Evolutionary conservation across 108 stramenopile genomes (phyloP).

Genomic region (Fragilaria crotonensis): DNA sequence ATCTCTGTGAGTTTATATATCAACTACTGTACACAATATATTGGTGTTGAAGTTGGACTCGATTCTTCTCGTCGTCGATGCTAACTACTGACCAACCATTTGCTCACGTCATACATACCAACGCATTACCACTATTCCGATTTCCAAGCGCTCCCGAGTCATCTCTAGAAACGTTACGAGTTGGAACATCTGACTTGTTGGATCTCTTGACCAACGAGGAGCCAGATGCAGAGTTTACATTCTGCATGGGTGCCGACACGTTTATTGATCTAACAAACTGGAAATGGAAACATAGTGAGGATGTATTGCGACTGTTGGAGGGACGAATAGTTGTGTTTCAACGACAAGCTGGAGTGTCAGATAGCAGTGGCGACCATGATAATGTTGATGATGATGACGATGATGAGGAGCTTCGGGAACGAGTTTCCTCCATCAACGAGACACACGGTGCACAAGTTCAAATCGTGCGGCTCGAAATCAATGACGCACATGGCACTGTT

Average conservation of each 20-base stretch:
- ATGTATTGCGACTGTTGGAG: slow-evolving; percentile 49
- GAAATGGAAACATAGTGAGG: slow-evolving; percentile 69
- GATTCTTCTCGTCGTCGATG: background rate
- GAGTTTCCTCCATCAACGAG: slow-evolving; percentile 17
- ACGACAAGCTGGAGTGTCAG: slow-evolving; percentile 15
- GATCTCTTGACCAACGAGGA: slow-evolving; percentile 51
- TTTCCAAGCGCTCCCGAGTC: background rate
- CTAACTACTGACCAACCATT: background rate
- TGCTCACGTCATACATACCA: background rate
- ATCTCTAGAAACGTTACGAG: too few species aligned
- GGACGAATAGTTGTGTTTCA: slow-evolving; percentile 67
- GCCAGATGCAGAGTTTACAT: slow-evolving; percentile 39
- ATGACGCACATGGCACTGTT: slow-evolving; percentile 11
- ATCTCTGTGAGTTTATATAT: slow-evolving; percentile 36
- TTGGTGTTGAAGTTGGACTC: background rate
- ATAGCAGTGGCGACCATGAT: background rate
- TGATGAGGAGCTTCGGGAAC: slow-evolving; percentile 3
- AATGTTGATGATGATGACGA: background rate
- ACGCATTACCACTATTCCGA: background rate
- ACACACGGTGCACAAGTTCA: slow-evolving; percentile 4
- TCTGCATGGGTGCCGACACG: slow-evolving; percentile 76
- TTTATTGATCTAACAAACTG: slow-evolving; percentile 59
- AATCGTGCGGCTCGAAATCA: background rate
- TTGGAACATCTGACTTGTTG: slow-evolving; percentile 77
- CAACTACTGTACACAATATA: background rate